Evolutionary conservation across 768 basidiomycete genomes (phyloP).

Genomic region (Exidia glandulosa): DNA sequence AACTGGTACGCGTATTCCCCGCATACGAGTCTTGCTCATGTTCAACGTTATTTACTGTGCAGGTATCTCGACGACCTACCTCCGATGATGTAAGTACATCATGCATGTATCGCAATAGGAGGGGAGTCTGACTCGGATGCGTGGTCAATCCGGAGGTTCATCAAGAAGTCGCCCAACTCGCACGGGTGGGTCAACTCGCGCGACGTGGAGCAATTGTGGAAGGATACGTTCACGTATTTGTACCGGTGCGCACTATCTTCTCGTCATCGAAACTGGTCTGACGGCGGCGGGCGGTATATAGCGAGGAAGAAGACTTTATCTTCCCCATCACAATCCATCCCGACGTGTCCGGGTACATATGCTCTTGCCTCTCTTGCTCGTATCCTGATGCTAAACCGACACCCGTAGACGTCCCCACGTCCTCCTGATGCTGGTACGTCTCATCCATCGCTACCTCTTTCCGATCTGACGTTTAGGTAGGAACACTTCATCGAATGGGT

Average conservation of each 20-base stretch:
- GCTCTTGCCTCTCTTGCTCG: background rate
- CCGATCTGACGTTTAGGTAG: constrained; percentile 16
- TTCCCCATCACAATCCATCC: constrained; percentile 74
- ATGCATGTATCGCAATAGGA: background rate
- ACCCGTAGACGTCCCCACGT: constrained; percentile 51
- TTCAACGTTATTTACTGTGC: background rate
- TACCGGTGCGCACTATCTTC: constrained; percentile 32
- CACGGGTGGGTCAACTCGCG: constrained; percentile 65
- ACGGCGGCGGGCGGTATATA: constrained; percentile 14
- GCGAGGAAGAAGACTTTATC: constrained; percentile 55
- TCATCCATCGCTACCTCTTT: background rate
- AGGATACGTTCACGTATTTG: constrained; percentile 59
- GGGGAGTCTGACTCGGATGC: background rate
- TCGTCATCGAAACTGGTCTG: background rate
- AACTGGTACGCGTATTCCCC: constrained; percentile 40
- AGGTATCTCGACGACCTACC: constrained; percentile 67
- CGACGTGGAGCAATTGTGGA: constrained; percentile 65
- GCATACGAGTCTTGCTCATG: background rate
- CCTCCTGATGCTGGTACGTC: constrained; percentile 54
- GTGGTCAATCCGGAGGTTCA: constrained; percentile 39
- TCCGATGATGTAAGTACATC: constrained; percentile 48
- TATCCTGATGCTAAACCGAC: background rate
- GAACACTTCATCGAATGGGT: constrained; percentile 69
- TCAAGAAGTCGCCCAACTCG: constrained; percentile 53
- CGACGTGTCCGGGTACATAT: constrained; percentile 54